Evolutionary conservation across 2,329 filamentous ascomycete genomes (phyloP), one percentile per base, ranked within the genome.

Genomic region (Arthrobotrys sphaeroides): DNA sequence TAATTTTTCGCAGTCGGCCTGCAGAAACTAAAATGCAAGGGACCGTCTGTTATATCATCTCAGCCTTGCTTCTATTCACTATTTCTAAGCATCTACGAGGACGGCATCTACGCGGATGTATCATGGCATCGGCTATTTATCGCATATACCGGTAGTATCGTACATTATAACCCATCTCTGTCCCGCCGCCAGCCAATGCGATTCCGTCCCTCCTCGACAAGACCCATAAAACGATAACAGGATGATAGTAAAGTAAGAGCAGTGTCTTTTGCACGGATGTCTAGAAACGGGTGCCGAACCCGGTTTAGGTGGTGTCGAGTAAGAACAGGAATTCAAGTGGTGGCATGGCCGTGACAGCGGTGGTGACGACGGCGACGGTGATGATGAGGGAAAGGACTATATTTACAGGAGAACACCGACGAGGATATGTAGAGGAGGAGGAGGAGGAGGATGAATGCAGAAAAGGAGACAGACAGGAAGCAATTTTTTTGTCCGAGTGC

Each of bases 321-420:
- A 33, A 10, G 28, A 10, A 33, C 28, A n/a, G n/a, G 28, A 10
- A 33, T 33, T 10, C 28, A 33, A 10, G 28, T 5, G 28, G 28
- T 5, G 10, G 28, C 28, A 33, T 33, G 5, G 28, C 5, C 5
- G 28, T 42, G 51, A 13, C 20, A 62, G 16, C 22, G 43, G 20
- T 24, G 26, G 28, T 49, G 10, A 16, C 40, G 16, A 24, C 22
- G 18, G 16, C 6, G 18, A 22, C 3, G 16, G 22, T 33, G 40
- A 16, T 26, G 33, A 18, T 6, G 26, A 3, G 26, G 10, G n/a
- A 33, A 26, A 18, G 22, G 28, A 59, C 51, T 62, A 70, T 70
- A 70, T 70, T 70, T 70, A 70, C 66, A 68, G 13, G 24, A 7
- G 40, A 68, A 55, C n/a, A n/a, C n/a, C n/a, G n/a, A n/a, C n/a